These are phyloP conservation scores for Cyberlindnera maritima DNA, from an alignment of 805 yeast genomes.

Conservation along the genomic window DNA sequence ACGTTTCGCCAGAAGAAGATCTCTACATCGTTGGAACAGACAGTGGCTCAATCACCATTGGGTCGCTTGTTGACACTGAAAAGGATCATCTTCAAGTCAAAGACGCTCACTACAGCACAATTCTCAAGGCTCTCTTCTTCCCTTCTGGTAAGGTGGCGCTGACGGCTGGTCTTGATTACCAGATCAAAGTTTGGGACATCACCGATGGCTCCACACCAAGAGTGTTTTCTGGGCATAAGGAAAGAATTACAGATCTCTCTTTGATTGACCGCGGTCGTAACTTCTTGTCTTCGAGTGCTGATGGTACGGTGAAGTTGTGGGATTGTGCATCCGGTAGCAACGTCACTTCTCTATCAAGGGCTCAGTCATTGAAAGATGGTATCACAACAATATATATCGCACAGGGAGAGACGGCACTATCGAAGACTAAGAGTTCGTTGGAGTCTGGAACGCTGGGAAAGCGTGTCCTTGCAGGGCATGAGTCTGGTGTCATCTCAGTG, in stretches of 20 bases:
- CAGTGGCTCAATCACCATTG: slow-evolving; percentile 32
- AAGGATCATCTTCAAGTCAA: slow-evolving; percentile 16
- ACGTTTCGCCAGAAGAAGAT: slow-evolving; percentile 30
- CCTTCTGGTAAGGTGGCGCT: slow-evolving; percentile 64
- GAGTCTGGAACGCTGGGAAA: slow-evolving; percentile 52
- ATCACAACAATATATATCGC: slow-evolving; percentile 28
- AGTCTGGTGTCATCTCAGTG: slow-evolving; percentile 35
- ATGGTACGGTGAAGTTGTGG: slow-evolving; percentile 62
- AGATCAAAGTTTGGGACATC: slow-evolving; percentile 59
- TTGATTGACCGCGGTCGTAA: slow-evolving; percentile 68
- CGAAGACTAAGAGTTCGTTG: slow-evolving; percentile 31
- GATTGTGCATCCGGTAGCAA: slow-evolving; percentile 59
- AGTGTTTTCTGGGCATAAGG: slow-evolving; percentile 47
- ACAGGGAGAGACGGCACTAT: background rate
- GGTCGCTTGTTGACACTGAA: background rate
- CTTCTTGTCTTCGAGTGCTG: slow-evolving; percentile 51
- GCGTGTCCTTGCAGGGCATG: slow-evolving; percentile 41
- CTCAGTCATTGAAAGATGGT: slow-evolving; percentile 34
- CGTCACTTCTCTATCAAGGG: slow-evolving; percentile 40
- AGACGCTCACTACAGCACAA: slow-evolving; percentile 50
- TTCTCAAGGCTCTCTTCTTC: slow-evolving; percentile 46
- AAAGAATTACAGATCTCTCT: slow-evolving; percentile 44
- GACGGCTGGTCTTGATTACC: slow-evolving; percentile 58
- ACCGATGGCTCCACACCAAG: slow-evolving; percentile 47
- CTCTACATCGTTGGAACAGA: slow-evolving; percentile 33